Evolutionary conservation across 2,329 filamentous ascomycete species (phyloP), one percentile per base, ranked within the genome.

Genomic region (Sporothrix luriei): DNA sequence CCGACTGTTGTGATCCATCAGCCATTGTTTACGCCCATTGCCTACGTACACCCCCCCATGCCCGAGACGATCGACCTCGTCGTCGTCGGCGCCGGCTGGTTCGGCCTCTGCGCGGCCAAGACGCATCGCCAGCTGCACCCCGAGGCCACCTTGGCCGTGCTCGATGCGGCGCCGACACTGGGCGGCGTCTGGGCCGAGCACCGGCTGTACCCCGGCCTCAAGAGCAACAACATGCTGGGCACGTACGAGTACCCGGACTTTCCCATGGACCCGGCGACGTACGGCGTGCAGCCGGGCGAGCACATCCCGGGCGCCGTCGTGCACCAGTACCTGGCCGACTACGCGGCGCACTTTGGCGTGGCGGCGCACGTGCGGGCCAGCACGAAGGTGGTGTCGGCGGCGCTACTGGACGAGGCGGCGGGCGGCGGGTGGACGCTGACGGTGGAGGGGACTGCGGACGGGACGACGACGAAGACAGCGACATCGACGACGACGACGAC

Each of bases 231-330:
- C 75, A 84, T 92, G 76, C 77, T 89, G 13, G 90, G 91, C 2
- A 90, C 87, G 0, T 92, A 89, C 73, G 90, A 94, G 77, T 93
- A 86, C 74, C 87, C 87, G 0, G 91, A 92, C 74, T 92, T 91
- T 71, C 89, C 90, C 21, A 90, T 94, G 87, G 82, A 84, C 70
- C 78, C 80, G 9, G 83, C 83, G 24, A 82, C 79, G 0, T 89
- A 85, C 73, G 81, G 80, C 0, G 77, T 87, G 33, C 76, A 81
- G 57, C 76, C 78, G 0, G 80, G 80, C 2, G 74, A 84, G 72
- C 81, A 85, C 72, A 84, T 87, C 10, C 80, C 84, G 0, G 85
- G 83, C 0, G 71, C 75, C 10, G 79, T 81, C 5, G 75, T 86
- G 40, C 79, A 85, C 71, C 73, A 79, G 14, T 87, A 88, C 73